phyloP scores from a whole-genome alignment of 2,329 filamentous ascomycete genomes.

The Neonectria sp. region DNA sequence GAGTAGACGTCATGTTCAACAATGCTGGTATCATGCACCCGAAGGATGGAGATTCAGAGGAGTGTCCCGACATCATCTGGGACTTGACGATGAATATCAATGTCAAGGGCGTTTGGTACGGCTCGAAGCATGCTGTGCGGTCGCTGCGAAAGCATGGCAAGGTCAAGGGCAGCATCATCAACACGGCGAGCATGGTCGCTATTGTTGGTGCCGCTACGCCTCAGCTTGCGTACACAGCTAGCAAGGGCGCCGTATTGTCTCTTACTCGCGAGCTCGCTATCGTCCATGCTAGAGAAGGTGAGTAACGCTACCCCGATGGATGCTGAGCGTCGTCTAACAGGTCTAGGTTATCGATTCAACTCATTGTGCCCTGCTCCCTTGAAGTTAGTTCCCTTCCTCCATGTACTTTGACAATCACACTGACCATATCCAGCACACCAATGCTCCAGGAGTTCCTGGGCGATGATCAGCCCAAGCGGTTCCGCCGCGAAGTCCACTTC shows the following conservation, averaged over 20 bases:
- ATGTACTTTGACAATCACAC: background rate
- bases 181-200: constrained; percentile 81
- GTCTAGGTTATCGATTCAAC: constrained; percentile 79
- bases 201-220: constrained; percentile 81
- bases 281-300: constrained; percentile 7
- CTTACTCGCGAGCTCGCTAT: constrained; percentile 12
- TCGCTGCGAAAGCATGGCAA: constrained; percentile 85
- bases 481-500: constrained; percentile 82
- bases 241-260: constrained; percentile 76
- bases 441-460: constrained; percentile 84
- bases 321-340: background rate
- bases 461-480: constrained; percentile 78
- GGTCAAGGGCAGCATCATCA: constrained; percentile 79
- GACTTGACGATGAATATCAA: constrained; percentile 93
- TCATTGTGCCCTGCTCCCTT: constrained; percentile 81
- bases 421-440: constrained; percentile 67
- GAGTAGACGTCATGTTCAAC: constrained; percentile 93
- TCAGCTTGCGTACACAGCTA: constrained; percentile 82
- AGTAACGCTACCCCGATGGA: background rate
- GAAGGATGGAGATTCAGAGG: constrained; percentile 81
- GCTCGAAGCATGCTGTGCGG: constrained; percentile 89
- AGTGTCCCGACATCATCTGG: constrained; percentile 91
- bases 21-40: constrained; percentile 97
- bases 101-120: constrained; percentile 96
- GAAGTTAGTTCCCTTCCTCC: constrained; percentile 63